Evolutionary conservation across 73 alveolate species (phyloP).

Genomic region (Symbiodinium pilosum): DNA sequence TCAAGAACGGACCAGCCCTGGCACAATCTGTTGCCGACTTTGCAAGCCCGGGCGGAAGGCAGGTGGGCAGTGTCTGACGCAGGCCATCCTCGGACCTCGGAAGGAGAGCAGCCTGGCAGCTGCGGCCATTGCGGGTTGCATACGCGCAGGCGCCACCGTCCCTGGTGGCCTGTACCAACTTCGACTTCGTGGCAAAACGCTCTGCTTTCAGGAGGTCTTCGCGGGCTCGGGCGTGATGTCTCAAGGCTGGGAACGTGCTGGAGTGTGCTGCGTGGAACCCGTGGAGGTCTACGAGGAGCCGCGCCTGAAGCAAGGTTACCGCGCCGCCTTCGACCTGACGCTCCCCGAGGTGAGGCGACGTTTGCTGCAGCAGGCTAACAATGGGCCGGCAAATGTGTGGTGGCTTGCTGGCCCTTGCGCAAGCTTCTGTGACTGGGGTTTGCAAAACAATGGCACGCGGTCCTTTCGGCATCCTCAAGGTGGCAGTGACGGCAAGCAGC

Average conservation of each 20-base stretch:
- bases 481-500: not conserved
- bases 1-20: not conserved
- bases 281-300: constrained; percentile 3
- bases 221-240: not conserved
- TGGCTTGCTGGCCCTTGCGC: constrained; percentile 62
- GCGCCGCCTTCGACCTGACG: not conserved
- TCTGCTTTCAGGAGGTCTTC: no score
- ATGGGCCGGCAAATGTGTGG: not conserved
- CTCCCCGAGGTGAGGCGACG: not conserved
- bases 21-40: not conserved
- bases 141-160: no score
- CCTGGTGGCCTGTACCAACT: no score
- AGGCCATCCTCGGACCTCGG: not conserved
- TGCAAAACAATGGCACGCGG: constrained; percentile 30
- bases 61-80: no score
- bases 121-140: not conserved
- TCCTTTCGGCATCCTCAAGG: constrained; percentile 24
- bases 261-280: not conserved
- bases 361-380: not conserved
- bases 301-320: not conserved
- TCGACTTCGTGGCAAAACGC: no score
- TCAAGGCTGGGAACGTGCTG: not conserved
- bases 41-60: not conserved
- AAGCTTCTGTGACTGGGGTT: constrained; percentile 38
- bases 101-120: not conserved